phyloP scores from a whole-genome alignment of 495 filamentous ascomycete genomes.

The Aspergillus sclerotioniger region DNA sequence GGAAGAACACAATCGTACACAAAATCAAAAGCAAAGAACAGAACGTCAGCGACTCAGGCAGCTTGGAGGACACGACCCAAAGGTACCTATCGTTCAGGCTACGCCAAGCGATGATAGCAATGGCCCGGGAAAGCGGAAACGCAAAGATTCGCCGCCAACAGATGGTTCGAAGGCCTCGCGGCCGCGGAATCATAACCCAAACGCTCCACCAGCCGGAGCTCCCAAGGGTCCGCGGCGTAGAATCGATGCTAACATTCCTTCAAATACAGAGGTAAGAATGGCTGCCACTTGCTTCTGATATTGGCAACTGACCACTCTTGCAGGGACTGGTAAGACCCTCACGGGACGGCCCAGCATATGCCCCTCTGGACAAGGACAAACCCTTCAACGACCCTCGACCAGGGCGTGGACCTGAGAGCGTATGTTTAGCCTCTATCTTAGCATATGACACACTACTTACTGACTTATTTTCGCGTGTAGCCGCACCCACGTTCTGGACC shows the following conservation, averaged over 20 bases:
- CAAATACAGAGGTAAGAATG: slow-evolving; percentile 32
- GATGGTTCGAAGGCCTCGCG: slow-evolving; percentile 28
- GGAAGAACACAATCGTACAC: slow-evolving; percentile 34
- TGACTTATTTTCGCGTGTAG: slow-evolving; percentile 17
- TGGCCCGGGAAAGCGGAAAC: slow-evolving; percentile 43
- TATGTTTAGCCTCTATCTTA: slow-evolving; percentile 17
- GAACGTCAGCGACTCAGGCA: slow-evolving; percentile 45
- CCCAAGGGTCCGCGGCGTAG: slow-evolving; percentile 26
- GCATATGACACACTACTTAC: background rate
- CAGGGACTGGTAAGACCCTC: slow-evolving; percentile 42
- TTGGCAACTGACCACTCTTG: slow-evolving; percentile 2
- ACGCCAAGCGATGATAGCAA: slow-evolving; percentile 22
- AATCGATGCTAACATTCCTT: slow-evolving; percentile 28
- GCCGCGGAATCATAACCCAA: slow-evolving; percentile 23
- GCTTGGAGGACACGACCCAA: slow-evolving; percentile 45
- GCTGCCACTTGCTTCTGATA: background rate
- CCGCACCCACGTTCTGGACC: slow-evolving; percentile 12
- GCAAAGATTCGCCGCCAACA: slow-evolving; percentile 32
- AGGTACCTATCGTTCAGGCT: slow-evolving; percentile 43
- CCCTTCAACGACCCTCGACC: slow-evolving; percentile 14
- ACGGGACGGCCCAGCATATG: slow-evolving; percentile 36
- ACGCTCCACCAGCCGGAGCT: slow-evolving; percentile 20
- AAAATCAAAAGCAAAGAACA: slow-evolving; percentile 27
- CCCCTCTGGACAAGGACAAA: slow-evolving; percentile 17
- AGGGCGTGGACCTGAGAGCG: slow-evolving; percentile 17